Percentiles rank a stretch among this genome's conserved stretches.
Evolutionary conservation across 2,329 filamentous ascomycete species (phyloP).

Genomic region (Lachnellula occidentalis): DNA sequence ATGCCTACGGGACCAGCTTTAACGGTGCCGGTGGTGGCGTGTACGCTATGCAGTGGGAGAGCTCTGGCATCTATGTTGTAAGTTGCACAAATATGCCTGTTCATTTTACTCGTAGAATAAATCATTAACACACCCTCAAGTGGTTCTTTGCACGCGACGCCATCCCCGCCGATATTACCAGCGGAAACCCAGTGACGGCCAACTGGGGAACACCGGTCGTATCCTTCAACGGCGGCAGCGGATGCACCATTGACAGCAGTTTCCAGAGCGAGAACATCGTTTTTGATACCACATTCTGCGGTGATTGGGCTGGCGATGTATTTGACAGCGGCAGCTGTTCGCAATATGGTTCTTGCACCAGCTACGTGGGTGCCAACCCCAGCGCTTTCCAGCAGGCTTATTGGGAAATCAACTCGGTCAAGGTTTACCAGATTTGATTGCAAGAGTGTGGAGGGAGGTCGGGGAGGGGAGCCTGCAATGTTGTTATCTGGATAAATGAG

Average conservation of each 20-base stretch:
- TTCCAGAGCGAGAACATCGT: constrained; percentile 68
- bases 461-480: not conserved
- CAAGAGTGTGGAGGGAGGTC: not conserved
- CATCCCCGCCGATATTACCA: constrained; percentile 61
- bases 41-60: constrained; percentile 68
- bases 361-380: constrained; percentile 24
- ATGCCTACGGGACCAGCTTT: constrained; percentile 59
- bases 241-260: constrained; percentile 59
- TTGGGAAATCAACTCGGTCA: constrained; percentile 26
- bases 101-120: no score
- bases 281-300: constrained; percentile 72
- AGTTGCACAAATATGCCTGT: no score
- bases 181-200: constrained; percentile 51
- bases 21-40: constrained; percentile 62
- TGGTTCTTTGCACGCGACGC: constrained; percentile 68
- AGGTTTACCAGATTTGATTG: constrained; percentile 20
- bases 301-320: constrained; percentile 40
- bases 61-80: constrained; percentile 55
- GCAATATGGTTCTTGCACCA: constrained; percentile 12
- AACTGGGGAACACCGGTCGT: constrained; percentile 66
- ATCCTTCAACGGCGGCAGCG: constrained; percentile 54
- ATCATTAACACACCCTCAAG: no score
- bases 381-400: constrained; percentile 22
- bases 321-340: constrained; percentile 15
- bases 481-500: not conserved